Conservation (phyloP, 176 grass and related monocot genomes). For the Phoenix dactylifera region DNA sequence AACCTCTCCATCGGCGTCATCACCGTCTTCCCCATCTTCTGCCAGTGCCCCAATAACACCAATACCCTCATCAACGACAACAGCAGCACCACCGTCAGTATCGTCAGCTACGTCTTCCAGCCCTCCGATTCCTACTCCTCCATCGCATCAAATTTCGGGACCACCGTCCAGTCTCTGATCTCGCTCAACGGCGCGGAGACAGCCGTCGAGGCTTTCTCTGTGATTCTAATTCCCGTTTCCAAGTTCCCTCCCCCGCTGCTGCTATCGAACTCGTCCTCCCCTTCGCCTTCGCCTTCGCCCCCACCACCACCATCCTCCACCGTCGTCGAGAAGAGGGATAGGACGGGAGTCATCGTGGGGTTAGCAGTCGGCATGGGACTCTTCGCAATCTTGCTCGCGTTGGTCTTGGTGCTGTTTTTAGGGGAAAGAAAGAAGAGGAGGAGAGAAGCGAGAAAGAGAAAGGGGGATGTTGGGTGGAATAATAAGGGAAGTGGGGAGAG, state of each 20-base stretch:
- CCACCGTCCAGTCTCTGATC: conserved; percentile 40
- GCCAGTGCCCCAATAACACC: conserved; percentile 51
- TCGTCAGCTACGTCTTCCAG: conserved; percentile 81
- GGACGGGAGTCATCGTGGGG: conserved; percentile 46
- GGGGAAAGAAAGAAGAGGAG: neutral
- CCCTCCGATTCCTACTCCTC: conserved; percentile 67
- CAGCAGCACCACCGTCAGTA: conserved; percentile 20
- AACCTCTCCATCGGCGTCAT: conserved; percentile 48
- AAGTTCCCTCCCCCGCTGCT: conserved; percentile 57
- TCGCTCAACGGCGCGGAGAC: conserved; percentile 64
- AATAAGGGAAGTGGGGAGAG: conserved; percentile 1
- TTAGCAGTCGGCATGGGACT: conserved; percentile 52
- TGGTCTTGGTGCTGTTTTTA: conserved; percentile 31
- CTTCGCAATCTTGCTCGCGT: conserved; percentile 37
- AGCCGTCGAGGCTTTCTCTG: conserved; percentile 13
- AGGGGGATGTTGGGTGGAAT: neutral
- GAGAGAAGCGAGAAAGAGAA: conserved; percentile 31
- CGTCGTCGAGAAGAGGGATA: conserved; percentile 21
- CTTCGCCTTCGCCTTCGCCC: conserved; percentile 25
- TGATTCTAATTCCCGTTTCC: conserved; percentile 55
- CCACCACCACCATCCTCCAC: neutral
- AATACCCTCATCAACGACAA: neutral
- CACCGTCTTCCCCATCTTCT: conserved; percentile 78
- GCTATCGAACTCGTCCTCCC: conserved; percentile 4
- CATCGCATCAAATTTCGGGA: conserved; percentile 50